Evolutionary conservation across 164 flowering plant genomes (phyloP), one percentile per base, ranked within the genome.

Genomic region (Stephania cephalantha): DNA sequence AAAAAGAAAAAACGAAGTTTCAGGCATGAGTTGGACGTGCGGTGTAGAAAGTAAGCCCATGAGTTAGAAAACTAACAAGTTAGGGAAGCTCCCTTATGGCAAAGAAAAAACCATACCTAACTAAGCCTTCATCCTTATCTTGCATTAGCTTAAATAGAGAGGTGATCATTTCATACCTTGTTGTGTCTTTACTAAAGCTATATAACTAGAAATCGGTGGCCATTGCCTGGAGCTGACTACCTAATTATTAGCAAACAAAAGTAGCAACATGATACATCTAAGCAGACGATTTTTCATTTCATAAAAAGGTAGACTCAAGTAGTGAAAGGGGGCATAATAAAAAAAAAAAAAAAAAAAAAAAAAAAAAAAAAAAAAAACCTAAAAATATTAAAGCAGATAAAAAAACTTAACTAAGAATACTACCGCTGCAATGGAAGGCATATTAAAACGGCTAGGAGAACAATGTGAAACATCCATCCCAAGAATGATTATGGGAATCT

Each of bases 401-500:
- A 31, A 31, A 58, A 58, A 17, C 1, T 15, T 10, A 25, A 71
- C 8, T 7, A 58, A 72, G 30, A 12, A 61, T 69, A 12, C 76
- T 90, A 95, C 99, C 75, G 99, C 98, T 63, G 99, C 97, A 84
- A 91, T 86, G 3, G 99, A 93, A 46, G 99, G 99, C 7, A 89
- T 77, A 78, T 90, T 97, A 46, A 97, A 85, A 20, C 86, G 97
- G 45, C 98, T 95, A 66, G 98, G 97, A 31, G 97, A 91, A 25
- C 98, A 98, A 86, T 95, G 97, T 1, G 98, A 95, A 0, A 95
- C 99, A 84, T 93, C 98, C 98, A 95, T 95, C 1, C 99, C 99
- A 79, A 95, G 78, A 42, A 95, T 89, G 18, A 95, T 74, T 0
- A 98, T 88, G 4, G 99, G 99, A 20, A 75, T 67, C 69, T 84